Conservation (phyloP, 2,329 filamentous ascomycete species). For the Daldinia eschscholtzii region DNA sequence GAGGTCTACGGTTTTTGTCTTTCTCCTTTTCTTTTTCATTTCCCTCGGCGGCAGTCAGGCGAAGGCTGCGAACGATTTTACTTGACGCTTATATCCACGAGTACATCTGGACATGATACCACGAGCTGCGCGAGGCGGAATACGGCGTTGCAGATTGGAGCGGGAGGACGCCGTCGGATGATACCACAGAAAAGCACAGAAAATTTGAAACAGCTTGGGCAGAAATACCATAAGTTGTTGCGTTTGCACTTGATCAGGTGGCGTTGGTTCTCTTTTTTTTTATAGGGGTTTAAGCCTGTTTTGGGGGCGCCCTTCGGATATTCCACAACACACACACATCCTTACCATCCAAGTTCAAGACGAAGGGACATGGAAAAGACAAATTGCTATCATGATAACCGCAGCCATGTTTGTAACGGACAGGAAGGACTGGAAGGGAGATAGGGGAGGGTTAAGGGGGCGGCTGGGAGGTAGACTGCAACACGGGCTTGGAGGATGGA, state of each 20-base stretch:
- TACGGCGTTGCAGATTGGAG: conserved; percentile 53
- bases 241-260: conserved; percentile 25
- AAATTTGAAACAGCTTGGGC: conserved; percentile 45
- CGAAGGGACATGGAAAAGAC: conserved; percentile 16
- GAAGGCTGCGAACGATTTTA: conserved; percentile 48
- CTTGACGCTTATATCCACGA: conserved; percentile 53
- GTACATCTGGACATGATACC: conserved; percentile 54
- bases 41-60: conserved; percentile 45
- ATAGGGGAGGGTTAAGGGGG: conserved; percentile 9
- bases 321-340: conserved; percentile 9
- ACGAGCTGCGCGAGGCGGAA: conserved; percentile 50
- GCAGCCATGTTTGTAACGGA: conserved; percentile 15
- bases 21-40: conserved; percentile 37
- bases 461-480: conserved; percentile 38
- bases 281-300: conserved; percentile 36
- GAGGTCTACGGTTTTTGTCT: conserved; percentile 22
- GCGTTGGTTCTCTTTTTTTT: conserved; percentile 38
- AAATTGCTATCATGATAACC: conserved; percentile 17
- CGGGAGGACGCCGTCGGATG: conserved; percentile 49
- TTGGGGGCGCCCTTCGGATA: conserved; percentile 33
- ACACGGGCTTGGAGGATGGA: conserved; percentile 31
- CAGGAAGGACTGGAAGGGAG: conserved; percentile 16
- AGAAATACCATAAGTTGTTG: conserved; percentile 43
- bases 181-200: conserved; percentile 54
- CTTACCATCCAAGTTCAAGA: conserved; percentile 24